Conservation (phyloP, 192 early-diverging fungal species). For the Coemansia sp. region DNA sequence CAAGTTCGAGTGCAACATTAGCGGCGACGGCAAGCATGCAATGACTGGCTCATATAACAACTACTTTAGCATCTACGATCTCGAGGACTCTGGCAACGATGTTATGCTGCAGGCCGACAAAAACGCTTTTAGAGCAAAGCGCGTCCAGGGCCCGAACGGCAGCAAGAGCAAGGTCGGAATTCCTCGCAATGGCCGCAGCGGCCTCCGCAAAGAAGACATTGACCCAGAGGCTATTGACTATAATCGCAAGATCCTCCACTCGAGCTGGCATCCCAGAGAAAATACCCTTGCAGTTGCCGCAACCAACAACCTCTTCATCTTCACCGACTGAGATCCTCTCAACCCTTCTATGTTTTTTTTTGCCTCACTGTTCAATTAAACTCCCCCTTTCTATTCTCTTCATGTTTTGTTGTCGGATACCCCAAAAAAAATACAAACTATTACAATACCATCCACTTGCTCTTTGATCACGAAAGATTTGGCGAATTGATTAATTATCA, state of each 20-base stretch:
- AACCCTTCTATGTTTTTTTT: constrained; percentile 10
- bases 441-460: too few species aligned
- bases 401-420: background rate
- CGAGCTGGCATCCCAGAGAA: constrained; percentile 98
- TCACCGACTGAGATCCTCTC: constrained; percentile 58
- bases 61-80: constrained; percentile 96
- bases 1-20: constrained; percentile 99
- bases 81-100: constrained; percentile 72
- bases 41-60: constrained; percentile 99
- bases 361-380: constrained; percentile 11
- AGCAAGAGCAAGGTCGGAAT: constrained; percentile 60
- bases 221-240: constrained; percentile 90
- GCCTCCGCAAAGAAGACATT: constrained; percentile 69
- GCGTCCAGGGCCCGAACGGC: constrained; percentile 63
- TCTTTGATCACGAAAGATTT: background rate
- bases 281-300: constrained; percentile 97
- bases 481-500: background rate
- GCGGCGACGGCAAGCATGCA: constrained; percentile 88
- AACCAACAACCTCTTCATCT: constrained; percentile 98
- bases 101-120: constrained; percentile 96
- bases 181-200: constrained; percentile 58
- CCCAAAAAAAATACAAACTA: background rate
- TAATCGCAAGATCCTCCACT: constrained; percentile 96
- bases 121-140: constrained; percentile 95
- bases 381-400: background rate